A percentile compares a stretch with the other conserved stretches of the same genome.
Conservation (phyloP, 1,284 basidiomycete species). For the Fomitopsis betulina region DNA sequence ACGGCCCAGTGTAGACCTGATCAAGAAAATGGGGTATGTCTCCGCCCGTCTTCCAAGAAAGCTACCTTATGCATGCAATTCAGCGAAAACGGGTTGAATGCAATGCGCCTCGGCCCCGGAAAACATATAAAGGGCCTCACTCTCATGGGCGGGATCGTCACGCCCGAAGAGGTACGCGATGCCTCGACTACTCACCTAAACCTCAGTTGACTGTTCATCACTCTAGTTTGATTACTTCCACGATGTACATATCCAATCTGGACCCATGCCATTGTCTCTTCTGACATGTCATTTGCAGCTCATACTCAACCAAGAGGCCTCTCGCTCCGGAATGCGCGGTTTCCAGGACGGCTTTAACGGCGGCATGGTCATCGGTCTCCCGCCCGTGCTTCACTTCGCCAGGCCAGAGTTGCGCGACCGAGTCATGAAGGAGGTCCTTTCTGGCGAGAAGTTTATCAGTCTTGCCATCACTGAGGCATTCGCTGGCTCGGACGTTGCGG, state of each 20-base stretch:
- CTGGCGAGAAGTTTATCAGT: constrained; percentile 66
- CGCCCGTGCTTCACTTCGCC: constrained; percentile 82
- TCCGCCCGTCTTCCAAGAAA: not conserved
- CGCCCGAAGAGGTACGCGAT: constrained; percentile 66
- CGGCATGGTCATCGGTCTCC: constrained; percentile 74
- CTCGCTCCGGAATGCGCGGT: constrained; percentile 22
- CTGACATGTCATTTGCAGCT: constrained; percentile 9
- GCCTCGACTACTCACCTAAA: not conserved
- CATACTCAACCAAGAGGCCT: constrained; percentile 34
- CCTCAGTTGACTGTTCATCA: constrained; percentile 1
- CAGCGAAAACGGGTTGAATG: constrained; percentile 69
- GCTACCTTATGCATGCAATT: not conserved
- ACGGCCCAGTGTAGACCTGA: constrained; percentile 54
- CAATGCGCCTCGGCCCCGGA: constrained; percentile 87
- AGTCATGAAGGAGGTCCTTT: constrained; percentile 79
- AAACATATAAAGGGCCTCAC: constrained; percentile 80
- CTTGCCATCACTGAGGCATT: constrained; percentile 62
- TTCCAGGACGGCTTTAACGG: constrained; percentile 29
- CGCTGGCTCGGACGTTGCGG: constrained; percentile 87
- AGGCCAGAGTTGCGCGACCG: constrained; percentile 70
- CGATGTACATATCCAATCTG: constrained; percentile 6
- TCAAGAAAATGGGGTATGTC: constrained; percentile 68
- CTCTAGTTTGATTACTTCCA: constrained; percentile 74
- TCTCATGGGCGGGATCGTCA: constrained; percentile 78
- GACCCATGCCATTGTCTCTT: constrained; percentile 42